Base-by-base conservation (phyloP, 129 eudicot species). In the Deinandra increscens region DNA sequence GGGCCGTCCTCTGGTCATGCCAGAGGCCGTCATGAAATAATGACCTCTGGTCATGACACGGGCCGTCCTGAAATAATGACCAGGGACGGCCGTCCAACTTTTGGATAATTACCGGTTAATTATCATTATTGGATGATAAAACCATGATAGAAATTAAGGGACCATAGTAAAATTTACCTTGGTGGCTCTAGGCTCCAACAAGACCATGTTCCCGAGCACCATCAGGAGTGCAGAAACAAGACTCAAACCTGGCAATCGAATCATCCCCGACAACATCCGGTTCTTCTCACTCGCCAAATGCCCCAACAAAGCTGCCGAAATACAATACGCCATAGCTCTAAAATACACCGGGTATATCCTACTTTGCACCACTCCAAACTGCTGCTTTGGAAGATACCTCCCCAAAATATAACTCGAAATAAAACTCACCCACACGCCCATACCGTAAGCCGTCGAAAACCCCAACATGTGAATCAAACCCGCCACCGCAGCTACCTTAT, bases 331-430 rank as follows among this genome's bases (percentile, higher is more conserved):
- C 98, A 89, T 82, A 0, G 84, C 84, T 80, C 51, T 87, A 19
- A 86, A 89, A 60, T 93, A 93, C 49, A 85, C 85, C 1, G 95
- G 95, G 38, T 89, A 93, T 12, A 93, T 69, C 84, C 84, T 87
- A 60, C 95, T 89, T 71, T 93, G 95, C 75, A 85, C 85, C 87
- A 85, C 34, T 2, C 85, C 96, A 73, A 89, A 93, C 66, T 93
- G 98, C 19, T 84, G 82, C 59, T 83, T 83, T 0, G 90, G 83
- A 68, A 93, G 56, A 13, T 74, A 76, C 49, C 86, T 63, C 0
- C 90, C 85, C 37, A 93, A 78, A 23, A 93, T 79, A 65, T 93
- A 77, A 20, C 95, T 89, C 43, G 96, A 89, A 19, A 78, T 64
- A 17, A 93, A 93, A 4, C 95, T 89, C 23, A 93, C 85, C 95